A percentile compares a stretch with the other conserved stretches of the same genome.
Evolutionary conservation across 2,329 filamentous ascomycete genomes (phyloP).

Genomic region (Alternaria panax): DNA sequence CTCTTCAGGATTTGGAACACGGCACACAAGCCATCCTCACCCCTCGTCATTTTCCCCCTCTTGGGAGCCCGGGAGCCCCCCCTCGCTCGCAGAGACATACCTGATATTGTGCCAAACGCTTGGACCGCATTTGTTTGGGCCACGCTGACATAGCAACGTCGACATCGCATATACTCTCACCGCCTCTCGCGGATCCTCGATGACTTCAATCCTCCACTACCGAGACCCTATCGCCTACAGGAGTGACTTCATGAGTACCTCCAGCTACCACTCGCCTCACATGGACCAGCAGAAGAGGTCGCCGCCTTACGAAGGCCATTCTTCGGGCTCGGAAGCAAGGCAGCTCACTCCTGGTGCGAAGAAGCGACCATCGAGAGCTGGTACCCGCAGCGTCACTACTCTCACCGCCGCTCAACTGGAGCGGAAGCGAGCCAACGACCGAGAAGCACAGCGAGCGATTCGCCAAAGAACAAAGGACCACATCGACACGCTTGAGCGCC

Average conservation of each 20-base stretch:
- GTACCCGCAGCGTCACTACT: conserved; percentile 64
- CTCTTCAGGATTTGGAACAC: conserved; percentile 25
- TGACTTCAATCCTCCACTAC: conserved; percentile 53
- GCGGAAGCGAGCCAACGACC: conserved; percentile 66
- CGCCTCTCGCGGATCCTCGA: conserved; percentile 48
- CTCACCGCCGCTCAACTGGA: conserved; percentile 66
- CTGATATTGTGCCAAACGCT: conserved; percentile 35
- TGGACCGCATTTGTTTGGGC: conserved; percentile 33
- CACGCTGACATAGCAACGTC: conserved; percentile 45
- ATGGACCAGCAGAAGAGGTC: conserved; percentile 48
- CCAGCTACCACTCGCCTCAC: conserved; percentile 43
- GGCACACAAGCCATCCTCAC: conserved; percentile 32
- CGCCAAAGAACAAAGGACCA: conserved; percentile 66
- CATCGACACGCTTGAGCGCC: conserved; percentile 64
- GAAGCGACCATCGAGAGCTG: conserved; percentile 61
- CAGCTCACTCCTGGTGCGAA: conserved; percentile 51
- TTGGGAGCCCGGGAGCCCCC: conserved; percentile 31
- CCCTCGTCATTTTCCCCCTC: conserved; percentile 31
- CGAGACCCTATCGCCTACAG: conserved; percentile 50
- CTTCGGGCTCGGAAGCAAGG: conserved; percentile 50
- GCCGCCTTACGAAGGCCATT: conserved; percentile 49
- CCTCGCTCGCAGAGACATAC: conserved; percentile 31
- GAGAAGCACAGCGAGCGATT: conserved; percentile 67
- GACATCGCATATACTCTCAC: conserved; percentile 41
- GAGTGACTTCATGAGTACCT: conserved; percentile 50